Conservation (phyloP, 306 rosid species). For the Casuarina glauca region DNA sequence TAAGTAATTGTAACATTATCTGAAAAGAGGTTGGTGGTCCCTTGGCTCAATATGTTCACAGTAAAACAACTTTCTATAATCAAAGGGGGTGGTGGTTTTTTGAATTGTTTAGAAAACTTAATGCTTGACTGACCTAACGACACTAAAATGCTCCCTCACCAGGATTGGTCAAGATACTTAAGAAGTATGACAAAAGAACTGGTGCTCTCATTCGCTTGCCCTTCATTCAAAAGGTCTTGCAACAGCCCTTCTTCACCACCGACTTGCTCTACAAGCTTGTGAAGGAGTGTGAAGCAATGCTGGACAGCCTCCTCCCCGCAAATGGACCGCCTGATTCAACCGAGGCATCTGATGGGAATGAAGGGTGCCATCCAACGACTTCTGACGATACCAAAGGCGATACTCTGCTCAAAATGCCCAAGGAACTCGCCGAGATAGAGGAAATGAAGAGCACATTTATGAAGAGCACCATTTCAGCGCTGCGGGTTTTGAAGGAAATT, state of each 20-base stretch:
- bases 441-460: slow-evolving; percentile 78
- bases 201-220: slow-evolving; percentile 97
- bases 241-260: slow-evolving; percentile 90
- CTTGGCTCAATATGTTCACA: too few species aligned
- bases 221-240: slow-evolving; percentile 91
- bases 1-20: too few species aligned
- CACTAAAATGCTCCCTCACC: slow-evolving; percentile 24
- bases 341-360: slow-evolving; percentile 46
- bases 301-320: slow-evolving; percentile 70
- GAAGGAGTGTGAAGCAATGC: slow-evolving; percentile 88
- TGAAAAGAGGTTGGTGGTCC: too few species aligned
- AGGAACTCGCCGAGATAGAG: slow-evolving; percentile 79
- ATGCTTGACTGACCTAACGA: slow-evolving; percentile 12
- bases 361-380: slow-evolving; percentile 56
- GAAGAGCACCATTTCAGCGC: slow-evolving; percentile 82
- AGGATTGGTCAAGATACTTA: slow-evolving; percentile 92
- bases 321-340: slow-evolving; percentile 42
- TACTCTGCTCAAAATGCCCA: slow-evolving; percentile 44
- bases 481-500: slow-evolving; percentile 83
- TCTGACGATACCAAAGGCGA: slow-evolving; percentile 49
- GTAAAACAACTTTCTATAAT: too few species aligned
- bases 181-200: slow-evolving; percentile 97
- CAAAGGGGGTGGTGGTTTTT: too few species aligned
- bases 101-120: background rate
- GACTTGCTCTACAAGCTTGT: slow-evolving; percentile 94